These are phyloP conservation scores for Conoideocrella luteorostrata DNA, from an alignment of 2,329 filamentous ascomycete species.

Conservation along the genomic window DNA sequence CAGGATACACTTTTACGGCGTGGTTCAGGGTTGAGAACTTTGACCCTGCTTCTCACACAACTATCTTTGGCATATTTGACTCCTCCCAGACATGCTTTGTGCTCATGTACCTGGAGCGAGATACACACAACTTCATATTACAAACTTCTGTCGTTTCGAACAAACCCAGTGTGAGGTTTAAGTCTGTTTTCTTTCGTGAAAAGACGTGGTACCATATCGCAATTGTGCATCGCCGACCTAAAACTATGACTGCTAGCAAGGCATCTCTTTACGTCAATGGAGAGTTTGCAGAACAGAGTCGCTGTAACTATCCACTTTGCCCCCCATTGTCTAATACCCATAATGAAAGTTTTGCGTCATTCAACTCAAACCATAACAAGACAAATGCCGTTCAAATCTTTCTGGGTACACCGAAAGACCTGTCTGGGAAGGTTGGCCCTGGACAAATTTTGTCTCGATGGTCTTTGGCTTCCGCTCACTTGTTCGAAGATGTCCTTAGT, in stretches of 20 bases:
- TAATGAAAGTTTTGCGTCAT: conserved; percentile 64
- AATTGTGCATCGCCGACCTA: conserved; percentile 74
- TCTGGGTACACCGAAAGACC: conserved; percentile 81
- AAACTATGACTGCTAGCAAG: conserved; percentile 68
- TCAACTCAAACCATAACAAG: conserved; percentile 51
- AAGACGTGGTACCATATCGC: conserved; percentile 90
- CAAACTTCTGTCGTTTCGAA: conserved; percentile 88
- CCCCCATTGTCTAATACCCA: conserved; percentile 59
- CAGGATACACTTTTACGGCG: conserved; percentile 84
- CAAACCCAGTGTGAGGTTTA: conserved; percentile 89
- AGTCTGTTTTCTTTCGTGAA: conserved; percentile 68
- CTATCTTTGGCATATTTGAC: conserved; percentile 93
- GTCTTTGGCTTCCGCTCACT: conserved; percentile 83
- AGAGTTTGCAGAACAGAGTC: conserved; percentile 87
- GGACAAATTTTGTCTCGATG: conserved; percentile 72
- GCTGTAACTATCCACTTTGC: conserved; percentile 76
- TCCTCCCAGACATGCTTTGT: conserved; percentile 87
- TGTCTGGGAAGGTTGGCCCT: conserved; percentile 68
- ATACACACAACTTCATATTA: conserved; percentile 88
- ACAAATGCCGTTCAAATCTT: conserved; percentile 80
- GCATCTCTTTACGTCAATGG: conserved; percentile 88
- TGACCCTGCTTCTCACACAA: conserved; percentile 80
- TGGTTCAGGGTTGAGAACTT: conserved; percentile 89
- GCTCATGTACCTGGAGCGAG: conserved; percentile 86
- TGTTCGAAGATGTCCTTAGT: conserved; percentile 81